Evolutionary conservation across 495 filamentous ascomycete species (phyloP).

Genomic region (Penicillium waksmanii): DNA sequence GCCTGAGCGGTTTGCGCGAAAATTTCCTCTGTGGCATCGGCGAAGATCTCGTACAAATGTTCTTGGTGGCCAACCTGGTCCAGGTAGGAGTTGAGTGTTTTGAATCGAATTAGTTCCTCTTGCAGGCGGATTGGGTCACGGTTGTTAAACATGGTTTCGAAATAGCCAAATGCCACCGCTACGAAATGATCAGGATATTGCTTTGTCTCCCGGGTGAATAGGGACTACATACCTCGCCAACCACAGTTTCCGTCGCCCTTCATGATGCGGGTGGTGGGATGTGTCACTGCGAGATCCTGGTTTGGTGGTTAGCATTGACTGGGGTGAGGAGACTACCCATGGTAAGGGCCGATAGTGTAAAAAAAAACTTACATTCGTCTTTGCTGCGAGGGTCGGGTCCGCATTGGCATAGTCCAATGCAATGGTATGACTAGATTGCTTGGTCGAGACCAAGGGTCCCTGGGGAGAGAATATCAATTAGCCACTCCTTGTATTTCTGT

Average conservation of each 20-base stretch:
- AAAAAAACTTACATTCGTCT: constrained; percentile 72
- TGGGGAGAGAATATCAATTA: constrained; percentile 34
- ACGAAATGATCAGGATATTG: constrained; percentile 22
- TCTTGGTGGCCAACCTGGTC: constrained; percentile 67
- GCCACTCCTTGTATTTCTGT: neutral
- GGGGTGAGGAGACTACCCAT: neutral
- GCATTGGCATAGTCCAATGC: constrained; percentile 89
- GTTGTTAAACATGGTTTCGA: constrained; percentile 74
- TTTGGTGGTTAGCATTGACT: constrained; percentile 1
- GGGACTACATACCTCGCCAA: constrained; percentile 80
- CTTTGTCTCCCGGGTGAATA: neutral
- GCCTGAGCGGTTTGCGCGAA: constrained; percentile 59
- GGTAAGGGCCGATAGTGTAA: neutral
- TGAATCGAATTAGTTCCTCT: constrained; percentile 71
- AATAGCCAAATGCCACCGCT: constrained; percentile 94
- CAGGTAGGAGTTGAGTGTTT: constrained; percentile 70
- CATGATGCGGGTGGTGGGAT: constrained; percentile 84
- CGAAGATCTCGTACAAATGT: constrained; percentile 81
- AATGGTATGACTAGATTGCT: constrained; percentile 75
- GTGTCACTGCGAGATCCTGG: constrained; percentile 80
- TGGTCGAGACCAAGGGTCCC: constrained; percentile 82
- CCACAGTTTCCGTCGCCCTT: constrained; percentile 96
- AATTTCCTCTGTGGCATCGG: constrained; percentile 70
- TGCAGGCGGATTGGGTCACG: constrained; percentile 66
- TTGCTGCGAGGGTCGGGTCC: constrained; percentile 80